Conservation (phyloP, 1,284 basidiomycete species). For the Ustilago tritici region DNA sequence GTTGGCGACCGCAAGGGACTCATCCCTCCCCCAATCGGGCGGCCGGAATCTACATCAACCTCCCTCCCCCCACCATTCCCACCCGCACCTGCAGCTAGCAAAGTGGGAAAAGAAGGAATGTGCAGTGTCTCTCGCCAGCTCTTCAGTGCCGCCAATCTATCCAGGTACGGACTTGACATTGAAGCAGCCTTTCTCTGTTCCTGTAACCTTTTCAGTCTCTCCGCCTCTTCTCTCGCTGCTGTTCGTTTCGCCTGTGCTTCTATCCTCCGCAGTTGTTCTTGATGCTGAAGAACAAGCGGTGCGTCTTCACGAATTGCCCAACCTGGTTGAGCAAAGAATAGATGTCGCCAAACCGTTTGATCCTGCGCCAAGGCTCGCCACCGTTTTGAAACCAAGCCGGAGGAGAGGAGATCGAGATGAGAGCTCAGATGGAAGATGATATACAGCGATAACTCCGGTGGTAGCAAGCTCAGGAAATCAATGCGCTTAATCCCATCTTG, state of each 20-base stretch:
- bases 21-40: constrained; percentile 4
- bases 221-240: constrained; percentile 25
- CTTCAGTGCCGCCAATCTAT: constrained; percentile 33
- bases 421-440: constrained; percentile 38
- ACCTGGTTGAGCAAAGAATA: constrained; percentile 45
- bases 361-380: constrained; percentile 48
- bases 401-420: constrained; percentile 36
- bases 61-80: constrained; percentile 3
- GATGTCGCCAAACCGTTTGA: constrained; percentile 42
- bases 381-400: constrained; percentile 27
- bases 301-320: constrained; percentile 57
- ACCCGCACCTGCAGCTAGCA: constrained; percentile 12
- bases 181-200: constrained; percentile 20
- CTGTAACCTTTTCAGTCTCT: constrained; percentile 18
- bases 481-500: constrained; percentile 8
- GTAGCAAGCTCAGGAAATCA: constrained; percentile 50
- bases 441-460: constrained; percentile 51
- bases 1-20: constrained; percentile 42
- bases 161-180: constrained; percentile 21
- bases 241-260: constrained; percentile 20
- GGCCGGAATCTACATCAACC: constrained; percentile 28
- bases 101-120: constrained; percentile 44
- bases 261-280: constrained; percentile 22
- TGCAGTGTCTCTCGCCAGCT: constrained; percentile 49
- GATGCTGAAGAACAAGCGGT: constrained; percentile 40